Evolutionary conservation across 495 filamentous ascomycete genomes (phyloP), one percentile per base, ranked within the genome.

Genomic region (Aspergillus incahuasiensis): DNA sequence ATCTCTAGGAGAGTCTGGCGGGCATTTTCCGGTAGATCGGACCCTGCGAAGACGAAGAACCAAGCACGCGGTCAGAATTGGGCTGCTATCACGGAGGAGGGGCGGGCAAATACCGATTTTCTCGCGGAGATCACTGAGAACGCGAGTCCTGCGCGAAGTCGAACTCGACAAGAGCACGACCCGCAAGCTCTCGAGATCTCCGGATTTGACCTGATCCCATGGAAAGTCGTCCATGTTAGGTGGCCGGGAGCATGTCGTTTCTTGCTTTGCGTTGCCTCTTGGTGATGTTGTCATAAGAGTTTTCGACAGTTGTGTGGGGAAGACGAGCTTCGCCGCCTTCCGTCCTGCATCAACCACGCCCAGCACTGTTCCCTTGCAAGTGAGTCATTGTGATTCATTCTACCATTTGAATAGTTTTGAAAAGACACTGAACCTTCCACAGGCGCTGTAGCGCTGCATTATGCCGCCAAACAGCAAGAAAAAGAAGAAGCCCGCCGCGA

Each of bases 401-500:
- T n/a, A n/a, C n/a, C n/a, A n/a, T 38, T 25, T 46, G 44, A 16
- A 2, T 1, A 40, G 38, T 15, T 44, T 18, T 18, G 38, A 16
- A 8, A 40, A 47, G 48, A 28, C 54, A 42, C 57, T 46, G 41
- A 30, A 41, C 35, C 21, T 25, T 6, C 39, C 35, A 39, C 15
- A 20, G 38, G 52, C 42, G 53, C 53, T 48, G 52, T 30, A 68
- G 48, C 48, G 48, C 48, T 50, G 48, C 48, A 73, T 42, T 44
- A 91, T 91, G 89, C 85, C 86, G 48, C 71, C 76, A 13, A 86
- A 84, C 57, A 88, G 85, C 64, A 95, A 90, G 74, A 97, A 89
- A 71, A 87, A 94, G 70, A 92, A 89, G 71, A 96, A 96, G 76
- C 74, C 87, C 43, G 80, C 77, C 15, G 78, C 83, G 16, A 97